phyloP scores from a whole-genome alignment of 176 grass and related monocot species.

The Rhipidocladum racemiflorum region DNA sequence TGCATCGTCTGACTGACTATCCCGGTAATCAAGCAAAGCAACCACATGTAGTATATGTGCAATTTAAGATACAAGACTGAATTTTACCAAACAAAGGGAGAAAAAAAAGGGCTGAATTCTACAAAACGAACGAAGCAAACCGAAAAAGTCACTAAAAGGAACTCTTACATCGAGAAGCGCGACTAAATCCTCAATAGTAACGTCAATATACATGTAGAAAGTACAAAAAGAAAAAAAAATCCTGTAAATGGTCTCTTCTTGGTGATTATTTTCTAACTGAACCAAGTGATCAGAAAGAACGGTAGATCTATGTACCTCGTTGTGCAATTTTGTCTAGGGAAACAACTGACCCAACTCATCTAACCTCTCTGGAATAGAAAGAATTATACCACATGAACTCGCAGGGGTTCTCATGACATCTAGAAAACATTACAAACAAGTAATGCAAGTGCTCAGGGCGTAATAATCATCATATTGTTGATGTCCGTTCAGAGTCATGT shows the following conservation, averaged over 20 bases:
- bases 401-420: neutral
- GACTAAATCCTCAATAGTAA: neutral
- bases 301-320: conserved; percentile 31
- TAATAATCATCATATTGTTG: neutral
- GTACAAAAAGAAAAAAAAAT: neutral
- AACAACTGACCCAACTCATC: neutral
- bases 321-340: conserved; percentile 23
- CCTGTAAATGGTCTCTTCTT: neutral
- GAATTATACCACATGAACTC: neutral
- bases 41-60: neutral
- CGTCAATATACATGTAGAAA: conserved; percentile 19
- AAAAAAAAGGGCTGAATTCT: neutral
- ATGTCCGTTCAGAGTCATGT: neutral
- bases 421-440: conserved; percentile 7
- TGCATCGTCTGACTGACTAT: neutral
- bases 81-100: neutral
- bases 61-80: neutral
- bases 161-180: neutral
- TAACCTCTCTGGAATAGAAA: conserved; percentile 17
- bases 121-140: neutral
- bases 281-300: conserved; percentile 27
- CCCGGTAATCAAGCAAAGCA: conserved; percentile 21
- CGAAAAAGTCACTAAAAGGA: neutral
- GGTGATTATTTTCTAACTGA: conserved; percentile 20
- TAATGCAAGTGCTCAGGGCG: neutral